Base-by-base conservation (phyloP, 148 eudicot genomes). In the Rhododendron ovatum region DNA sequence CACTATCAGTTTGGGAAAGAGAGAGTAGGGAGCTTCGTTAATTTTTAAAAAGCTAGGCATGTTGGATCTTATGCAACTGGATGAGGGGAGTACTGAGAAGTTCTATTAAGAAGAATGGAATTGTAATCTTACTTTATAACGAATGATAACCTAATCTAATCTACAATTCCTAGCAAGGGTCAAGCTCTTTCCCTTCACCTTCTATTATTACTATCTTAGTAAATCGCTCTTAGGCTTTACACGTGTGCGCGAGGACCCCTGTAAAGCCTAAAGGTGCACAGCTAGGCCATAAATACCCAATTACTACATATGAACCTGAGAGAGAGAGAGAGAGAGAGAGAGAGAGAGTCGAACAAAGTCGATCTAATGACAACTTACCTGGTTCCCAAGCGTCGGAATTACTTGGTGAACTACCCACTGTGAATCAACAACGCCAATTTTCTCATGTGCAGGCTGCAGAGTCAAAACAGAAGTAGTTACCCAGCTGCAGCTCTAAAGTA, bases 371-470 rank as follows among this genome's bases (percentile, higher is more conserved):
- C 50, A 35, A 76, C 74, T 79, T 85, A 92, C 96, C 93, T 94
- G 94, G 84, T 81, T 90, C 45, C 98, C 98, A 51, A 95, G 91
- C 53, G 98, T 92, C 39, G 98, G 96, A 89, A 95, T 92, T 35
- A 92, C 92, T 93, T 92, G 91, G 91, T 95, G 98, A 76, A 94
- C 80, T 81, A 95, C 90, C 98, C 98, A 95, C 78, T 94, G 94
- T 82, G 96, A 92, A 87, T 95, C 98, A 81, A 95, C 95, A 77
- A 95, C 98, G 13, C 98, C 98, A 71, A 95, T 95, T 88, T 95
- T 95, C 88, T 95, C 98, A 88, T 95, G 98, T 78, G 98, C 96
- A 85, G 98, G 98, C 98, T 93, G 90, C 90, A 90, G 67, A 65
- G 86, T 18, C 76, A 57, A 81, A 82, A 59, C 24, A 43, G 76